Evolutionary conservation across 192 early-diverging fungal genomes (phyloP), one percentile per base, ranked within the genome.

Genomic region (Phlyctochytrium arcticum): DNA sequence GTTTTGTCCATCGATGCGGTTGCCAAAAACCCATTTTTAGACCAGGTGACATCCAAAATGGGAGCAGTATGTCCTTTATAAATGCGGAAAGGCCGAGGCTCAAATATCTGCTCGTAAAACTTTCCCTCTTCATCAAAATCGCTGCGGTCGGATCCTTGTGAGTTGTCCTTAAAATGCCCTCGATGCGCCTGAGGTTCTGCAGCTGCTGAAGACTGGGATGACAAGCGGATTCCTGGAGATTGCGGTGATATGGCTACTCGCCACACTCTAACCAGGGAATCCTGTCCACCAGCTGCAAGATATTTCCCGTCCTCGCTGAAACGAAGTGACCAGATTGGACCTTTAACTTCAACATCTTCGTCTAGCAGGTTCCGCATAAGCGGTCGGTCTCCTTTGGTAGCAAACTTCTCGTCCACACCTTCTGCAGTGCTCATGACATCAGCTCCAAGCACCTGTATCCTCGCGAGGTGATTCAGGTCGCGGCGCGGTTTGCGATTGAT

Each of bases 1-100:
- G 88, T 91, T 53, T 85, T 85, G 67, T 95, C 93, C 75, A 88
- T 82, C 9, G 89, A 91, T 17, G 89, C 84, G 6, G 89, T 88
- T 29, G 92, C 70, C 6, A 96, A 65, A 64, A 94, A 94, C 15
- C 86, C 83, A 73, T 89, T 88, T 60, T 56, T 53, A 30, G 73
- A 69, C 77, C 73, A 80, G 15, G 67, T 39, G 17, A 85, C 39
- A 48, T 74, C 84, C 31, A 91, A 73, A 17, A 96, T 79, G 56
- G 91, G 84, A 0, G 81, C 79, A 9, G 74, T 69, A 73, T 96
- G 94, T 0, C 88, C 92, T 12, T 62, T 69, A 62, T 88, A 94
- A 24, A 88, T 85, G 21, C 88, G 85, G 48, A 82, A 76, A 4
- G 93, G 92, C 12, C 44, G 53, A 9, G 48, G 51, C 5, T 54